Base-by-base conservation (phyloP, 805 yeast species). In the Candida boleticola region DNA sequence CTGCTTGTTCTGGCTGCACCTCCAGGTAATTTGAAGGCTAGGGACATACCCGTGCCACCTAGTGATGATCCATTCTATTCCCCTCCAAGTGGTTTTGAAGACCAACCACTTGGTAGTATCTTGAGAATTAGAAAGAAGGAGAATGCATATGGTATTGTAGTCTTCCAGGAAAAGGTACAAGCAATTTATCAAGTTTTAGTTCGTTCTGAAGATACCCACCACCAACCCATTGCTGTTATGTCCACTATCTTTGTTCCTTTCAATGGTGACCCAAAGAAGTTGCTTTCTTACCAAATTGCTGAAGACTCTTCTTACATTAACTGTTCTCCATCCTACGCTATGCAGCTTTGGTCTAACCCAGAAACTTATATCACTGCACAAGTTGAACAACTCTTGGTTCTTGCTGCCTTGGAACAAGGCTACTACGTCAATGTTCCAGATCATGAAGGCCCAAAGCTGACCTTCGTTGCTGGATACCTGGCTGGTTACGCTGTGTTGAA, bases 381-480 rank as follows among this genome's bases (percentile, higher is more conserved):
- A 49, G 13, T 38, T 6, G 41, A 38, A 18, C 22, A 18, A n/a
- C n/a, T 29, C 7, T 29, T 29, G n/a, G 43, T 55, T 20, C 55
- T 47, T 18, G 50, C 46, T 10, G 57, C 57, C 14, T 50, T 59
- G 29, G 29, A 42, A 16, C 42, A 56, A 22, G 73, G 73, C 5
- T 67, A 60, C 52, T 60, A 51, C 43, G 68, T 67, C 3, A 56
- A 59, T 1, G 51, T 55, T 6, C 61, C 71, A 0, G 71, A 66
- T 46, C 63, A 64, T 41, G 65, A 65, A 42, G 72, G 73, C 3
- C 58, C 60, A 3, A 52, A 53, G 18, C 53, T 62, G 0, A 57
- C 64, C 1, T 67, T 59, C 41, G 51, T 62, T 5, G 68, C 57
- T 13, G 68, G 67, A 2, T 41, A 50, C 21, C 61, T 55, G 40